phyloP scores from a whole-genome alignment of 768 basidiomycete species.

The Auricularia auricula-judae region DNA sequence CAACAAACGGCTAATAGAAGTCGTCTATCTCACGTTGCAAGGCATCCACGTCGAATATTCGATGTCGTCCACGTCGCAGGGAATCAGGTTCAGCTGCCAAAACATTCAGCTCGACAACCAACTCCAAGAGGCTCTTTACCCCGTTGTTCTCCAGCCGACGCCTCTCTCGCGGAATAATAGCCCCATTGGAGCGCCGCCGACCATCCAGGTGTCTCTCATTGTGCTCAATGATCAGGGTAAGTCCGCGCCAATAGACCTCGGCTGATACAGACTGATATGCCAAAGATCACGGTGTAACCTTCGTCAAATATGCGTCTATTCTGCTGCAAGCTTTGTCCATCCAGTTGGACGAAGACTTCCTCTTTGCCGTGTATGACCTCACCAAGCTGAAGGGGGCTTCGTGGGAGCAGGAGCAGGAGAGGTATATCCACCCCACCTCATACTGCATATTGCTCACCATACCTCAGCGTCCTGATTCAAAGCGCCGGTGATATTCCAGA shows the following conservation, averaged over 20 bases:
- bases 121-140: constrained; percentile 89
- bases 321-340: constrained; percentile 89
- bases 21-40: constrained; percentile 76
- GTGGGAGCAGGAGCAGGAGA: constrained; percentile 68
- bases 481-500: constrained; percentile 59
- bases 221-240: constrained; percentile 90
- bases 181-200: constrained; percentile 74
- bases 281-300: constrained; percentile 93
- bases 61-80: constrained; percentile 67
- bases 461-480: constrained; percentile 55
- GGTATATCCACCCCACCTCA: constrained; percentile 38
- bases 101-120: constrained; percentile 94
- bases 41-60: constrained; percentile 76
- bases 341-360: constrained; percentile 93
- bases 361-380: constrained; percentile 87
- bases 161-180: constrained; percentile 68
- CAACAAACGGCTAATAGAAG: constrained; percentile 79
- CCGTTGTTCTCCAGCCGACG: constrained; percentile 90
- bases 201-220: constrained; percentile 77
- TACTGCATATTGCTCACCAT: background rate
- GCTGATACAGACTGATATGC: constrained; percentile 2
- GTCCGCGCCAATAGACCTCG: constrained; percentile 4
- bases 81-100: constrained; percentile 72
- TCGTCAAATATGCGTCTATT: constrained; percentile 94
- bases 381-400: constrained; percentile 83